Evolutionary conservation across 2,329 filamentous ascomycete genomes (phyloP).

Genomic region (Exophiala alcalophila): DNA sequence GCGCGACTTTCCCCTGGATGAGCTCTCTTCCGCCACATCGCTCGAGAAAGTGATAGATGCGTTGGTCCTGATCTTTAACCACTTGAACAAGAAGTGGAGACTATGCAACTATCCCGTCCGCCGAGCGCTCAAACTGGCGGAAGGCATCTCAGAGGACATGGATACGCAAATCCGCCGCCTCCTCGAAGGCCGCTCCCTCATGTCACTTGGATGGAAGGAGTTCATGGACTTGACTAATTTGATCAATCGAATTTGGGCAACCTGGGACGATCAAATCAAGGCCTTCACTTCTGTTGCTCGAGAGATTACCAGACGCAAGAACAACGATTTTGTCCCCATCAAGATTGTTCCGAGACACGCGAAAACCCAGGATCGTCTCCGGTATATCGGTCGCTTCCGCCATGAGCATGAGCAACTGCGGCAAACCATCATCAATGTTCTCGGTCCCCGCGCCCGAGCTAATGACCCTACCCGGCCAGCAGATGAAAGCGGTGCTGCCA

Average conservation of each 20-base stretch:
- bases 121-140: conserved; percentile 87
- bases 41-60: conserved; percentile 85
- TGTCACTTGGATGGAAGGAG: conserved; percentile 88
- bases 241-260: conserved; percentile 79
- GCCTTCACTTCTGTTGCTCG: conserved; percentile 97
- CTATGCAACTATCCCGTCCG: conserved; percentile 94
- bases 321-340: conserved; percentile 98
- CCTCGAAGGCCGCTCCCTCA: conserved; percentile 79
- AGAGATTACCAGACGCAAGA: conserved; percentile 86
- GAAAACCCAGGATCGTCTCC: conserved; percentile 83
- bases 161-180: conserved; percentile 82
- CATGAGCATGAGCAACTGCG: conserved; percentile 98
- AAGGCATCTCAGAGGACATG: conserved; percentile 91
- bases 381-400: conserved; percentile 91
- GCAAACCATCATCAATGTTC: conserved; percentile 92
- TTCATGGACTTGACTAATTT: conserved; percentile 82
- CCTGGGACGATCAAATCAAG: conserved; percentile 95
- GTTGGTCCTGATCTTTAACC: conserved; percentile 81
- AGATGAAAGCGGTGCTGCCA: conserved; percentile 59
- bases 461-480: conserved; percentile 53
- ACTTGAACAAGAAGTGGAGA: conserved; percentile 96
- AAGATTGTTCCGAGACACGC: conserved; percentile 87
- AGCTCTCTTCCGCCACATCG: conserved; percentile 87
- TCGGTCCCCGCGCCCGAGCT: conserved; percentile 68
- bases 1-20: conserved; percentile 95